These are phyloP conservation scores for Lichtheimia ramosa DNA, from an alignment of 371 early-diverging fungal species.

Conservation along the genomic window DNA sequence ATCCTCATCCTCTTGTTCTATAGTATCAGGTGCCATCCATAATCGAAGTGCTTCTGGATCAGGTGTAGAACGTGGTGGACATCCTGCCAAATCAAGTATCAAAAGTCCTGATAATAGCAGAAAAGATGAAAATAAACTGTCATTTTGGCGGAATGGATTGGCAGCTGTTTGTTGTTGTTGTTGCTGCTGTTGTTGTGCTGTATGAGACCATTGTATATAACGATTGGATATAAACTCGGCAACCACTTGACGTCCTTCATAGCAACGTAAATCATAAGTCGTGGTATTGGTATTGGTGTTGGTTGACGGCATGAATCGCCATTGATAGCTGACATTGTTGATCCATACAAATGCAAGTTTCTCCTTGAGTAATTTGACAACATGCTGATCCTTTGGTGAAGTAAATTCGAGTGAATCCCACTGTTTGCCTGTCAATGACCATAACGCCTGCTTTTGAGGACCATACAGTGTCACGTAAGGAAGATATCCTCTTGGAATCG, in stretches of 20 bases:
- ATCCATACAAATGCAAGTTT: constrained; percentile 22
- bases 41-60: too few relatives aligned
- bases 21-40: too few relatives aligned
- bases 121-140: constrained; percentile 15
- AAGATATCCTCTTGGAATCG: constrained; percentile 9
- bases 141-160: constrained; percentile 8
- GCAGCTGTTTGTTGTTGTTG: neutral
- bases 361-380: constrained; percentile 22
- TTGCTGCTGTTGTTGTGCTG: constrained; percentile 1
- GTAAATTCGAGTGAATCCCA: constrained; percentile 30
- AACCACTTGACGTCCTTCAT: constrained; percentile 7
- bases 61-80: too few relatives aligned
- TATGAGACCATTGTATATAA: constrained; percentile 6
- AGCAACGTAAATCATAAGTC: constrained; percentile 13
- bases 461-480: constrained; percentile 22
- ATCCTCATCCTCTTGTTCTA: constrained; percentile 14
- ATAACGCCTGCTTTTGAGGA: constrained; percentile 15
- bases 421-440: constrained; percentile 27
- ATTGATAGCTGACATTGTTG: constrained; percentile 12
- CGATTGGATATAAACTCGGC: constrained; percentile 12
- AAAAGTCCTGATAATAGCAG: constrained; percentile 31
- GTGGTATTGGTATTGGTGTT: constrained; percentile 6
- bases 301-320: constrained; percentile 14
- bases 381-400: constrained; percentile 3
- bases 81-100: constrained; percentile 15